Evolutionary conservation across 164 flowering plant genomes (phyloP), one percentile per base, ranked within the genome.

Genomic region (Piper longum): DNA sequence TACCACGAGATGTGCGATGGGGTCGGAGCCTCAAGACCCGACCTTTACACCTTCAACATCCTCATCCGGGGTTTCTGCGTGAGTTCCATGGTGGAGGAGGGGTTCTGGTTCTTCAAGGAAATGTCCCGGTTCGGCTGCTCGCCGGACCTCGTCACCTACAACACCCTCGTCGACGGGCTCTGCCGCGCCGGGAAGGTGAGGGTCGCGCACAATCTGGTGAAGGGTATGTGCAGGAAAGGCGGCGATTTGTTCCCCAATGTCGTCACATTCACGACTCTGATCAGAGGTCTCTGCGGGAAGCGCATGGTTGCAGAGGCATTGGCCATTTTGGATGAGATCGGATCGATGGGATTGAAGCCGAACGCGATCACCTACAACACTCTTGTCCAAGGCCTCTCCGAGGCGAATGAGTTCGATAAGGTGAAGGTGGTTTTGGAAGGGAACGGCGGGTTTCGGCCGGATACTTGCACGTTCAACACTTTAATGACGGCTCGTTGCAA

Each of bases 381-480:
- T 1, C 77, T 91, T 36, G 69, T 91, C 43, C 84, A 83, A 74
- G 97, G 96, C 59, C 89, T 90, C 55, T 85, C 86, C 63, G 89
- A 82, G 62, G 85, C 79, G 0, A 64, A 57, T 56, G 76, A 66
- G 60, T 64, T 83, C 41, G 97, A 87, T 59, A 82, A 81, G 74
- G 76, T 85, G 9, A 90, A 75, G 71, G 90, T 80, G 66, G 69
- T 87, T 72, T 74, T 87, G 73, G 79, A 78, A 65, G 85, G 71
- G 61, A 56, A 58, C 16, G 82, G 77, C 57, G 81, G 67, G 51
- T 86, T 88, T 66, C 65, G 66, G 59, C 97, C 97, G 0, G 96
- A 86, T 74, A 77, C 89, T 0, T 91, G 97, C 63, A 91, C 97
- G 39, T 83, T 86, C 54, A 91, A 88, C 63, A 86, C 84, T 2